Evolutionary conservation across 1,284 basidiomycete genomes (phyloP).

Genomic region (Volvariella surrecta): DNA sequence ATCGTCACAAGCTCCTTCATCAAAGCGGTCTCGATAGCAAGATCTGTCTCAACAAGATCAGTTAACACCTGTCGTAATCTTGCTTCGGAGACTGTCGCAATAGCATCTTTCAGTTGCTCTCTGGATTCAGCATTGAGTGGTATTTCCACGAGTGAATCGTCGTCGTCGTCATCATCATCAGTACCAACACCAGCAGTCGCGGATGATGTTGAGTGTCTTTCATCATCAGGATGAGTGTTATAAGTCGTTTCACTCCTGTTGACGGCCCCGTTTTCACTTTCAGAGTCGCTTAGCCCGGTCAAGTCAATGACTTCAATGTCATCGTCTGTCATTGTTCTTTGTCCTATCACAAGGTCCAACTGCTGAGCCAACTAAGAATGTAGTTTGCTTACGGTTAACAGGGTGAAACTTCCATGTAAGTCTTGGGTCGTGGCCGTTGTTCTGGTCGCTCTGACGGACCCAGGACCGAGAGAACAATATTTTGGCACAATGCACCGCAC

Average conservation of each 20-base stretch:
- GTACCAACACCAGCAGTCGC: conserved; percentile 3
- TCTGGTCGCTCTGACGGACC: too few relatives aligned
- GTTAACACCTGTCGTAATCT: conserved; percentile 31
- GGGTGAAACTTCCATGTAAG: too few relatives aligned
- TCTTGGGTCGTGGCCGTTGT: too few relatives aligned
- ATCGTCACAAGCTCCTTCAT: conserved; percentile 34
- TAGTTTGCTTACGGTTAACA: too few relatives aligned
- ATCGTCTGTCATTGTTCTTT: not conserved
- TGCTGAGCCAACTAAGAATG: too few relatives aligned
- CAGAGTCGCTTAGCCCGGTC: conserved; percentile 26
- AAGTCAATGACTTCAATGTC: conserved; percentile 31
- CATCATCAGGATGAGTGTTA: not conserved
- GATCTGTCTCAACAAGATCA: conserved; percentile 27
- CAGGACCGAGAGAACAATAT: too few relatives aligned
- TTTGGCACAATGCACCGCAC: too few relatives aligned
- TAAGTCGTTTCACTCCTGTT: not conserved
- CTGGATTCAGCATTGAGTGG: conserved; percentile 30
- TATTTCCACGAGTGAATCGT: conserved; percentile 23
- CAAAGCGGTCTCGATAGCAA: conserved; percentile 30
- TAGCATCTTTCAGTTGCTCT: conserved; percentile 29
- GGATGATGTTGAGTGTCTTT: not conserved
- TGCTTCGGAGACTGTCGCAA: conserved; percentile 29
- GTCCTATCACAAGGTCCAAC: too few relatives aligned
- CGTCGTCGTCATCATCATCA: conserved; percentile 14
- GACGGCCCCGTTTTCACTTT: conserved; percentile 11